Evolutionary conservation across 768 basidiomycete species (phyloP).

Genomic region (Ephemerocybe angulata): DNA sequence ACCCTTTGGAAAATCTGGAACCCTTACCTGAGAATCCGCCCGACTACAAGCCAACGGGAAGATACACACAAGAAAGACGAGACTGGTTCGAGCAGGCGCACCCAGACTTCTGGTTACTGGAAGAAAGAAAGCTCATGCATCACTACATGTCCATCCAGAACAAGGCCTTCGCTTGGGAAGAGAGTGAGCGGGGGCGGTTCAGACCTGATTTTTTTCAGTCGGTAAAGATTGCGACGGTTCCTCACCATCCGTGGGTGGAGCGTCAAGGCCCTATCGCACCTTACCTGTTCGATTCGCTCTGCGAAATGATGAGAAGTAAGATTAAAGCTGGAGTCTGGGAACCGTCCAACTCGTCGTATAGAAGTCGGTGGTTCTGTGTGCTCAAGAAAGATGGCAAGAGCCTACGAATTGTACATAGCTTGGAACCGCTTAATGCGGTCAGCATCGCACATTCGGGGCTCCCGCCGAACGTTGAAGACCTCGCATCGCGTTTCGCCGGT

Average conservation of each 20-base stretch:
- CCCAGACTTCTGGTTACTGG: constrained; percentile 7
- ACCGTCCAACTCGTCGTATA: too few relatives aligned
- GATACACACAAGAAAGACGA: constrained; percentile 23
- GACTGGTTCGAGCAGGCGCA: constrained; percentile 20
- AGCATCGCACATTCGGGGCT: constrained; percentile 25
- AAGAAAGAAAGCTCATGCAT: too few relatives aligned
- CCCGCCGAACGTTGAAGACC: neutral
- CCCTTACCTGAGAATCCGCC: constrained; percentile 16
- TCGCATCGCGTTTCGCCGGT: neutral
- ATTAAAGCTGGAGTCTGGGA: constrained; percentile 29
- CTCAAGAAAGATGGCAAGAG: constrained; percentile 28
- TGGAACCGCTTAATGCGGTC: constrained; percentile 33
- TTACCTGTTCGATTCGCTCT: constrained; percentile 8
- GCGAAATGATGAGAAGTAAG: constrained; percentile 20
- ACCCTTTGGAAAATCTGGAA: constrained; percentile 23
- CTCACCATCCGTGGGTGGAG: constrained; percentile 10
- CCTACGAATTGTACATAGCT: constrained; percentile 29
- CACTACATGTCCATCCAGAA: too few relatives aligned
- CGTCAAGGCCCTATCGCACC: constrained; percentile 12
- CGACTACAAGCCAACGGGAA: too few relatives aligned
- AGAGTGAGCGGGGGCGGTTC: too few relatives aligned
- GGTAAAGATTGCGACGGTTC: constrained; percentile 9
- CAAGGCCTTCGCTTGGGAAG: too few relatives aligned
- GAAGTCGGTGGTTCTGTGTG: too few relatives aligned
- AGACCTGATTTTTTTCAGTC: constrained; percentile 14